These are phyloP conservation scores for Benincasa hispida DNA, from an alignment of 306 rosid genomes.

Conservation along the genomic window DNA sequence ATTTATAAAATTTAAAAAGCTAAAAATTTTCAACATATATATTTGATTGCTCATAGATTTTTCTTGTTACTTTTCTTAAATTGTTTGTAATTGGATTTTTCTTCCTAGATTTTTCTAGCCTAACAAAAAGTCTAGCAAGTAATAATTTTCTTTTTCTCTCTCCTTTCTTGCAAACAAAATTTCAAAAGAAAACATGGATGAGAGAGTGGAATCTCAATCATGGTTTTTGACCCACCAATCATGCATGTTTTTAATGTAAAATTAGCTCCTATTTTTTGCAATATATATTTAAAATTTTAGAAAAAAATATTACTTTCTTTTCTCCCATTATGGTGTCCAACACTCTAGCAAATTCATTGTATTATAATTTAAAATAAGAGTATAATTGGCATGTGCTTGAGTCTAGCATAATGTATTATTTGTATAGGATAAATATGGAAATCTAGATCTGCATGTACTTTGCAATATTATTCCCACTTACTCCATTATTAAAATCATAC, in stretches of 20 bases:
- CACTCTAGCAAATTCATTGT: neutral
- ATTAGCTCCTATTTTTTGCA: neutral
- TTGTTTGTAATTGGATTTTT: neutral
- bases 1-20: too few relatives aligned
- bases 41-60: neutral
- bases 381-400: constrained; percentile 5
- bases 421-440: neutral
- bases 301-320: neutral
- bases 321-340: neutral
- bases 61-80: neutral
- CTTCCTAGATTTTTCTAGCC: neutral
- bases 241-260: constrained; percentile 4
- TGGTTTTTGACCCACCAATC: constrained; percentile 11
- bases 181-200: neutral
- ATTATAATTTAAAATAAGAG: neutral
- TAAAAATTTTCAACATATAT: too few relatives aligned
- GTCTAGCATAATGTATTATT: neutral
- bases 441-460: constrained; percentile 6
- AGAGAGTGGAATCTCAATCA: neutral
- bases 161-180: neutral
- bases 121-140: neutral
- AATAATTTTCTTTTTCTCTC: neutral
- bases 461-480: constrained; percentile 5
- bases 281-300: neutral
- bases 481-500: neutral